Conservation (phyloP, 148 eudicot genomes). For the Rheum nobile region DNA sequence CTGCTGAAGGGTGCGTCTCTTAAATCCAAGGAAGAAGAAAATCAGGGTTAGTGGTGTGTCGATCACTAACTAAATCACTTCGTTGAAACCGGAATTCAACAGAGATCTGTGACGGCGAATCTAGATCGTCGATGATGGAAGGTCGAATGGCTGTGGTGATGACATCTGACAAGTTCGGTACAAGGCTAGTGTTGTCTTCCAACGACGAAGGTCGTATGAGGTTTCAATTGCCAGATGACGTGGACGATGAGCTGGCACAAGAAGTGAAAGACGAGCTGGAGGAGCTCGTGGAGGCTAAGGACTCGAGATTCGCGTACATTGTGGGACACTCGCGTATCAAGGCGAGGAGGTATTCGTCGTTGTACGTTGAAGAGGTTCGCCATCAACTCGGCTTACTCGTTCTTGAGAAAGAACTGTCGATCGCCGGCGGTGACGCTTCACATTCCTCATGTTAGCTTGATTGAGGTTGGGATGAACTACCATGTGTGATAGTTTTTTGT, state of each 20-base stretch:
- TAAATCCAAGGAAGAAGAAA: too few relatives aligned
- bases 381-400: conserved; percentile 23
- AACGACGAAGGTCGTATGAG: conserved; percentile 8
- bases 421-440: conserved; percentile 27
- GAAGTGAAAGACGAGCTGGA: conserved; percentile 29
- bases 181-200: conserved; percentile 20
- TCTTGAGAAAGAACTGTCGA: conserved; percentile 32
- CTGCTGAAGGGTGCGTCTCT: too few relatives aligned
- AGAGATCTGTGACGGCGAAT: conserved; percentile 14
- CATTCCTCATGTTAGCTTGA: conserved; percentile 37
- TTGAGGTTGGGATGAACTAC: conserved; percentile 41
- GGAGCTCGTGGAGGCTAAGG: conserved; percentile 33
- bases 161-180: conserved; percentile 35
- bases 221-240: conserved; percentile 19
- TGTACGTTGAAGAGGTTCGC: conserved; percentile 27
- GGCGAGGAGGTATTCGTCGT: conserved; percentile 26
- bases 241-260: conserved; percentile 11
- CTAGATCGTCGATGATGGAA: conserved; percentile 9
- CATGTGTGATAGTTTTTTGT: conserved; percentile 14
- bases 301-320: conserved; percentile 37
- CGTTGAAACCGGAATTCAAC: too few relatives aligned
- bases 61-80: too few relatives aligned
- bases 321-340: conserved; percentile 29
- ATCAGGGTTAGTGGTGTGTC: too few relatives aligned
- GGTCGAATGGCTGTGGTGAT: conserved; percentile 39